Percentiles rank a stretch among this genome's conserved stretches.
phyloP scores from a whole-genome alignment of 345 rosid species.

The Lenwebbia sp. region DNA sequence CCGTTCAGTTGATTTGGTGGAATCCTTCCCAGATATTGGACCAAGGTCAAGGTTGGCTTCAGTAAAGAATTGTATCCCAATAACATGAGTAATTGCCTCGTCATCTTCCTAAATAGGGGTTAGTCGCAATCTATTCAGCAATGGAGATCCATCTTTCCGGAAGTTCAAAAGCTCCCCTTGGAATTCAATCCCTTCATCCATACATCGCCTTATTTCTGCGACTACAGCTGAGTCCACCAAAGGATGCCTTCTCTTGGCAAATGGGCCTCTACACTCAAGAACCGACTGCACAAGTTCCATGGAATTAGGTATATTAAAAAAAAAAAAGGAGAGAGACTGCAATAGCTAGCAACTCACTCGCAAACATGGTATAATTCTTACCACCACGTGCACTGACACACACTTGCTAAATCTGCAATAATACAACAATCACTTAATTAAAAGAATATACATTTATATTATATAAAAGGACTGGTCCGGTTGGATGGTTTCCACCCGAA shows the following conservation, averaged over 20 bases:
- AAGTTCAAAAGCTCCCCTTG: constrained; percentile 85
- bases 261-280: constrained; percentile 86
- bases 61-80: constrained; percentile 77
- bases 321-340: not conserved
- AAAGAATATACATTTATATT: too few species aligned
- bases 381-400: not conserved
- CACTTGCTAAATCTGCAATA: not conserved
- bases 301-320: constrained; percentile 8
- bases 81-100: constrained; percentile 62
- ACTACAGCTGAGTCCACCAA: constrained; percentile 65
- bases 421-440: too few species aligned
- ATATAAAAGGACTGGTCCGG: too few species aligned
- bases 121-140: constrained; percentile 67
- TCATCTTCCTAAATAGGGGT: constrained; percentile 86
- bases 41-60: constrained; percentile 79
- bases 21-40: constrained; percentile 55
- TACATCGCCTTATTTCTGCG: constrained; percentile 73
- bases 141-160: constrained; percentile 74
- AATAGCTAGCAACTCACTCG: not conserved
- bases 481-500: too few species aligned
- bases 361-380: not conserved
- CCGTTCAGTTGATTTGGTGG: constrained; percentile 26
- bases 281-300: constrained; percentile 42
- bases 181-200: constrained; percentile 73
- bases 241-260: constrained; percentile 89